Percentiles rank a stretch among this genome's conserved stretches.
These are phyloP conservation scores for Quambalaria eucalypti DNA, from an alignment of 1,284 basidiomycete species.

Conservation along the genomic window DNA sequence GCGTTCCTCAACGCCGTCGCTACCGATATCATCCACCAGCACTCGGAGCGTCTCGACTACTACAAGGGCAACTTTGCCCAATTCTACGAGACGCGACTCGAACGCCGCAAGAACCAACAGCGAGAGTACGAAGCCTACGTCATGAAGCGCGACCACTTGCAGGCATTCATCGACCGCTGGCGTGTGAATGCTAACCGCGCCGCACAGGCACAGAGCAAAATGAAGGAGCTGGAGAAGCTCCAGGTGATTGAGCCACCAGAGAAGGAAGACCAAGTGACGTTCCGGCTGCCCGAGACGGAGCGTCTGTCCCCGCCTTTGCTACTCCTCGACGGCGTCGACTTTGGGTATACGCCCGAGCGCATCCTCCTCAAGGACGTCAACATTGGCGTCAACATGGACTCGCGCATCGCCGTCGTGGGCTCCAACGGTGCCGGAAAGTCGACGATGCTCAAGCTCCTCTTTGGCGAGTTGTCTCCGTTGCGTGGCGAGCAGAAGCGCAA, in stretches of 20 bases:
- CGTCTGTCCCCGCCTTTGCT: constrained; percentile 95
- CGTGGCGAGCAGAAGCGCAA: constrained; percentile 80
- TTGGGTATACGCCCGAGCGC: constrained; percentile 77
- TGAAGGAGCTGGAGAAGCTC: constrained; percentile 96
- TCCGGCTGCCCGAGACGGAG: constrained; percentile 37
- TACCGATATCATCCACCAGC: constrained; percentile 96
- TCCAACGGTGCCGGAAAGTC: constrained; percentile 53
- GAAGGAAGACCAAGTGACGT: constrained; percentile 68
- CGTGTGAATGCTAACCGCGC: constrained; percentile 43
- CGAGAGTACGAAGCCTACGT: constrained; percentile 75
- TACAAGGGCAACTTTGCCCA: constrained; percentile 98
- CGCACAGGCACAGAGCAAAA: constrained; percentile 82
- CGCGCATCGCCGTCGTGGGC: constrained; percentile 39
- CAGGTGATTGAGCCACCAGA: constrained; percentile 89
- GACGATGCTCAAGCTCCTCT: constrained; percentile 78
- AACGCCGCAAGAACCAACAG: constrained; percentile 78
- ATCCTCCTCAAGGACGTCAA: constrained; percentile 71
- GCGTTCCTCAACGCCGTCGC: constrained; percentile 96
- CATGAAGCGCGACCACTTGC: constrained; percentile 85
- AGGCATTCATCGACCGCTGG: constrained; percentile 70
- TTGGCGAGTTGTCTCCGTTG: constrained; percentile 74
- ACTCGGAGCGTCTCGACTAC: constrained; percentile 87
- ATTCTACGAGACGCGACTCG: constrained; percentile 96
- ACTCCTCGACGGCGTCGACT: constrained; percentile 82
- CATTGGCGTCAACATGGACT: constrained; percentile 58